Evolutionary conservation across 805 yeast species (phyloP), one percentile per base, ranked within the genome.

Genomic region (Candida jianshihensis): DNA sequence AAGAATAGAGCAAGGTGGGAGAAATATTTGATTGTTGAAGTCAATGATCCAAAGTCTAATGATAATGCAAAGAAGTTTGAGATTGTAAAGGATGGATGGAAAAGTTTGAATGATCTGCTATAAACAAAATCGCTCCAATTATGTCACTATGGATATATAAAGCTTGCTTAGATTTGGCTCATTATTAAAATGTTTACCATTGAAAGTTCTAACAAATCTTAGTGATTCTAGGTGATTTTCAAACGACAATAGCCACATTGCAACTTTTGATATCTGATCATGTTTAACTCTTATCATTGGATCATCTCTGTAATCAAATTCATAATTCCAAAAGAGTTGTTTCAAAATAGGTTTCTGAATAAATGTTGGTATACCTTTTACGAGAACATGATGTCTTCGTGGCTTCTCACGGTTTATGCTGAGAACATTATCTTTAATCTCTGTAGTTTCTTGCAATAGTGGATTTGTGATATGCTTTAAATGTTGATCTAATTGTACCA

Each of bases 1-100:
- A 71, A 73, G 39, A 59, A 63, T 29, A 69, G 76, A 42, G 79
- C 81, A 5, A 77, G 78, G 20, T 86, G 96, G 96, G 97, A 90
- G 54, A 86, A 83, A 54, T 90, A 83, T 56, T 75, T 68, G 12
- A 75, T 90, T 26, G 66, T 75, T 12, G 87, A 79, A n/a, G 31
- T 29, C 5, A 10, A 11, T 19, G 31, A 29, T 19, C 17, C 22
- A 46, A 71, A 63, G 38, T 61, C 59, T 17, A 39, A 40, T 2
- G 48, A 51, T 12, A 57, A 53, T 10, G 42, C 51, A 11, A 60
- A 58, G 25, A 64, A 60, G 35, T 78, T 77, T 73, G 81, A 73
- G 44, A 55, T 84, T 14, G 67, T 77, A 2, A 63, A 84, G 34
- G 85, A 77, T 43, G 82, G 86, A 8, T 84, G 92, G 92, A 66